Percentiles rank a stretch among this genome's conserved stretches.
Evolutionary conservation across 345 rosid species (phyloP).

Genomic region (Pelargonium nanum): DNA sequence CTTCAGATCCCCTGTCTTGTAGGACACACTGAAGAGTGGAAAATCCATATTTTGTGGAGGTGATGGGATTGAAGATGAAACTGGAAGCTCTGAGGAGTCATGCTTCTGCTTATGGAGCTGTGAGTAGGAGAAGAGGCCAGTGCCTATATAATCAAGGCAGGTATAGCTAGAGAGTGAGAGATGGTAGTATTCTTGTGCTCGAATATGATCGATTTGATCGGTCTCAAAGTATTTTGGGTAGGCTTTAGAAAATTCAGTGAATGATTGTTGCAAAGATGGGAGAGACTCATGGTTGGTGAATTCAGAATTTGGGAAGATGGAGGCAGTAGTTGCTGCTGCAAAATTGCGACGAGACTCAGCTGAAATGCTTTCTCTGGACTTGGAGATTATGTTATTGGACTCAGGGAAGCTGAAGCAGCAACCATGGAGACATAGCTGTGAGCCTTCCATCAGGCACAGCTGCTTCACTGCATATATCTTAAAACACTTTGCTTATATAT

Average conservation of each 20-base stretch:
- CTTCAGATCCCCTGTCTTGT: conserved; percentile 68
- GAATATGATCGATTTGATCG: conserved; percentile 44
- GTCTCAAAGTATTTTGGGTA: conserved; percentile 55
- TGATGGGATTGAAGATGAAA: conserved; percentile 28
- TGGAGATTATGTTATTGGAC: conserved; percentile 22
- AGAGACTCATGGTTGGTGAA: conserved; percentile 80
- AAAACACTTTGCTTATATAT: neutral
- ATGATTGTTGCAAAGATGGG: conserved; percentile 55
- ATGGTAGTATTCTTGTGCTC: conserved; percentile 58
- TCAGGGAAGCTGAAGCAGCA: conserved; percentile 44
- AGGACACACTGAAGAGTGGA: conserved; percentile 77
- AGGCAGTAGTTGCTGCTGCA: conserved; percentile 45
- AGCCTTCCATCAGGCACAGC: conserved; percentile 29
- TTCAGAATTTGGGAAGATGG: conserved; percentile 56
- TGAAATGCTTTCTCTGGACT: conserved; percentile 29
- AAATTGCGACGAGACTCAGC: conserved; percentile 58
- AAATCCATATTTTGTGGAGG: conserved; percentile 23
- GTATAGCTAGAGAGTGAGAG: conserved; percentile 50
- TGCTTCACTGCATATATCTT: conserved; percentile 24
- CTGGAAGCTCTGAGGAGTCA: conserved; percentile 28
- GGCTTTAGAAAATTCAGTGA: conserved; percentile 48
- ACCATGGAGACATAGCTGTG: conserved; percentile 40
- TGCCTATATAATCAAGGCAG: conserved; percentile 89
- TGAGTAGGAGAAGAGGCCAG: conserved; percentile 70
- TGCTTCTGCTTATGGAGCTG: conserved; percentile 52